Base-by-base conservation (phyloP, 2,329 filamentous ascomycete genomes). In the Neurospora crassa region DNA sequence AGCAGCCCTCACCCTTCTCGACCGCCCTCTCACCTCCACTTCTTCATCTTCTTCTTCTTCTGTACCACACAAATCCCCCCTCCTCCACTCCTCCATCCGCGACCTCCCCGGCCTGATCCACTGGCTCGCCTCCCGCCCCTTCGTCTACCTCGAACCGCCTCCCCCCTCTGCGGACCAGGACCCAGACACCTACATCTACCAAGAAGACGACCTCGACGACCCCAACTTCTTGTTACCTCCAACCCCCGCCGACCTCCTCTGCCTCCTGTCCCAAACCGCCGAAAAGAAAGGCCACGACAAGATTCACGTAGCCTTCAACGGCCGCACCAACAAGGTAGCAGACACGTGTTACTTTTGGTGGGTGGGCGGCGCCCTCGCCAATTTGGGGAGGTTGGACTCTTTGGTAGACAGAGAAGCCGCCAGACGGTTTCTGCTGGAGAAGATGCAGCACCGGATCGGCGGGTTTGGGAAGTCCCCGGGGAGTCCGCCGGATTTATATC, bases 311-410 rank as follows among this genome's bases (percentile, higher is more conserved):
- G 96, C 94, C 11, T 94, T 96, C 82, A 97, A 96, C 77, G 96
- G 96, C 37, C 89, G 96, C 68, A 90, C 89, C 79, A 97, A 97
- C 83, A 99, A 99, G 80, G 86, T 90, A 68, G 92, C 92, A 11
- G 96, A 99, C 81, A 98, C 96, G 0, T 99, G 96, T 82, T 99
- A 99, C 80, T 91, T 89, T 29, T 99, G 95, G 85, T 99, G 96
- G 96, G 93, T 92, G 0, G 86, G 87, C 4, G 93, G 89, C 1
- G 89, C 93, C 1, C 78, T 88, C 0, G 76, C 78, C 69, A 83
- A 86, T 47, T 71, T 79, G 5, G 74, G 72, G 1, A n/a, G 34
- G 1, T 1, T 81, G 4, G 43, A 45, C 4, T 2, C 1, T 0
- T 4, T 94, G n/a, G 81, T 93, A 40, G 84, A 90, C 71, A 80